Evolutionary conservation across 2,329 filamentous ascomycete species (phyloP), one percentile per base, ranked within the genome.

Genomic region (Zasmidium citrigriseum): DNA sequence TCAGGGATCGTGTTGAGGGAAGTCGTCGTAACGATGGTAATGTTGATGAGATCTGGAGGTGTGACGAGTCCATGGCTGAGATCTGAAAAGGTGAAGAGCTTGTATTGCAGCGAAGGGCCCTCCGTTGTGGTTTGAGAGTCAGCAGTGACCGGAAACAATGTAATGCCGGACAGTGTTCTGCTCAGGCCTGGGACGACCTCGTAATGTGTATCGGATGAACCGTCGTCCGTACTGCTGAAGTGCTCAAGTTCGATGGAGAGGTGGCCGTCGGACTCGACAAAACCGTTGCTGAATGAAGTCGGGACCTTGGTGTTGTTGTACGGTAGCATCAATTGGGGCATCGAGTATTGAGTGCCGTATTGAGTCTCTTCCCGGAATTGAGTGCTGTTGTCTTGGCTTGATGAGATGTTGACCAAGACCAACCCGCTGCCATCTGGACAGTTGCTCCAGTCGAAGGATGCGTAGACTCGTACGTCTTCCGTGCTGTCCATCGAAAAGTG

Each of bases 191-290:
- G n/a, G n/a, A n/a, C n/a, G n/a, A n/a, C n/a, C n/a, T n/a, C n/a
- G n/a, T n/a, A n/a, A n/a, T n/a, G n/a, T n/a, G n/a, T n/a, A n/a
- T n/a, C n/a, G n/a, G n/a, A n/a, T n/a, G n/a, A n/a, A n/a, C 4
- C 7, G 18, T 62, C 52, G 16, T 65, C 60, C 27, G 68, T 67
- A 16, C 58, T 56, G 11, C 66, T 64, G 58, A 63, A 70, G 60
- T 75, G 72, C 56, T 70, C 72, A 14, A 70, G 62, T 62, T 76
- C 72, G 29, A 78, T 74, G 2, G 72, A 72, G 54, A 78, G 59
- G 46, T 69, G 68, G 11, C 67, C 67, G 64, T 88, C 85, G 0
- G 82, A 82, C 71, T 89, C 87, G 47, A 88, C 78, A 61, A 87
- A 89, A 2, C 86, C 87, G 25, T 73, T 58, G 7, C 73, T 77